A percentile compares a stretch with the other conserved stretches of the same genome.
phyloP scores from a whole-genome alignment of 2,329 filamentous ascomycete species.

The Claviceps spartinae region DNA sequence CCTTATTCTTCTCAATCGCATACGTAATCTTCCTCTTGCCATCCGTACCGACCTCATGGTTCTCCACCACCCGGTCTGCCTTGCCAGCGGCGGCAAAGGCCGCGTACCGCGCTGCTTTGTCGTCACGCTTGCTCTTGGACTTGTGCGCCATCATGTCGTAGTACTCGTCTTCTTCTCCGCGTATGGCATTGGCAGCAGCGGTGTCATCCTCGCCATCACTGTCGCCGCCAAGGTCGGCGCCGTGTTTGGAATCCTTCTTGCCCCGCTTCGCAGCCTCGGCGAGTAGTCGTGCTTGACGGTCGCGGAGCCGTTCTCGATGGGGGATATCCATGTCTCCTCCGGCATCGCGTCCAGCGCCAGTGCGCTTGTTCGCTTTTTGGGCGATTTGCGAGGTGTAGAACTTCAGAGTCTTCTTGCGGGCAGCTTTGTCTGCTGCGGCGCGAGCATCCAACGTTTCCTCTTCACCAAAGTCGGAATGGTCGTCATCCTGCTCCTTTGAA shows the following conservation, averaged over 20 bases:
- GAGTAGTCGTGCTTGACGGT: slow-evolving; percentile 75
- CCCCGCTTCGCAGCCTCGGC: slow-evolving; percentile 79
- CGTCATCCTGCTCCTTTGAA: slow-evolving; percentile 31
- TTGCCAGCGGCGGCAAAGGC: slow-evolving; percentile 49
- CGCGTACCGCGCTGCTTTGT: slow-evolving; percentile 47
- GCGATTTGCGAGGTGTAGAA: slow-evolving; percentile 98
- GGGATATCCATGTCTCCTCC: slow-evolving; percentile 76
- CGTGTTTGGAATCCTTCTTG: slow-evolving; percentile 46
- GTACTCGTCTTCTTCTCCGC: slow-evolving; percentile 58
- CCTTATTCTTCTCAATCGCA: slow-evolving; percentile 95
- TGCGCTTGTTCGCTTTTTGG: slow-evolving; percentile 82
- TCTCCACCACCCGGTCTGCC: slow-evolving; percentile 47
- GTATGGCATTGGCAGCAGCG: slow-evolving; percentile 35
- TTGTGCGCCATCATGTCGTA: slow-evolving; percentile 74
- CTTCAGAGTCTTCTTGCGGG: slow-evolving; percentile 79
- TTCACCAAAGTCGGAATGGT: slow-evolving; percentile 86
- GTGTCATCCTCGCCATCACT: slow-evolving; percentile 53
- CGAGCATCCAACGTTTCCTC: slow-evolving; percentile 65
- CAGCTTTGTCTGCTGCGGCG: slow-evolving; percentile 74
- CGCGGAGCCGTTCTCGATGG: slow-evolving; percentile 74
- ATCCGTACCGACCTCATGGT: slow-evolving; percentile 60
- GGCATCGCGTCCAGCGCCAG: slow-evolving; percentile 55
- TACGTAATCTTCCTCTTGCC: slow-evolving; percentile 90
- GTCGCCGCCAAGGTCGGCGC: slow-evolving; percentile 55
- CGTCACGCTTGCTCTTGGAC: slow-evolving; percentile 58